Conservation (phyloP, 2,329 filamentous ascomycete genomes). For the Trichoderma citrinoviride region DNA sequence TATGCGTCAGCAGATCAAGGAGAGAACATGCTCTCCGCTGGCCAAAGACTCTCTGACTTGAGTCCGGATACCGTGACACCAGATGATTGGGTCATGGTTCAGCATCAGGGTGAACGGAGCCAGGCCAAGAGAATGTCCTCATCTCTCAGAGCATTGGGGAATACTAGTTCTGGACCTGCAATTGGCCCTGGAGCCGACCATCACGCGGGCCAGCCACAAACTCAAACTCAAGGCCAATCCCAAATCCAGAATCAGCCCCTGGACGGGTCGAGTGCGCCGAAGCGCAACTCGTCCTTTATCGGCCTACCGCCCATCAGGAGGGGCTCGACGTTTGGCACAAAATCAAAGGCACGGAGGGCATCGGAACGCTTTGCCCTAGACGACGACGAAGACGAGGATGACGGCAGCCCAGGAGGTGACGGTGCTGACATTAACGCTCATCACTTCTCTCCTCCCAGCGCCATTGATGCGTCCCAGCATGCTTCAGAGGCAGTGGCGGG, state of each 20-base stretch:
- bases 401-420: constrained; percentile 30
- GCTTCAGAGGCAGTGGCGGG: neutral
- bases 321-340: constrained; percentile 54
- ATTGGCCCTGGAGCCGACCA: neutral
- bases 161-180: constrained; percentile 22
- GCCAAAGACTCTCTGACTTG: neutral
- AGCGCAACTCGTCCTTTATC: constrained; percentile 51
- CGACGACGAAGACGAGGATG: constrained; percentile 39
- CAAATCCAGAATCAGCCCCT: constrained; percentile 5
- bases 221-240: neutral
- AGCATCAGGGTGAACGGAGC: constrained; percentile 25
- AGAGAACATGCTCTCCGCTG: neutral
- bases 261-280: constrained; percentile 31
- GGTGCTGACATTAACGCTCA: neutral
- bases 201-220: constrained; percentile 18
- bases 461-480: neutral
- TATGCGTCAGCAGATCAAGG: neutral
- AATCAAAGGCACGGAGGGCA: constrained; percentile 35
- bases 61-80: constrained; percentile 3
- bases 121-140: constrained; percentile 5
- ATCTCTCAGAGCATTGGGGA: constrained; percentile 10
- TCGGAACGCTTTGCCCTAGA: constrained; percentile 34
- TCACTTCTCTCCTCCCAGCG: neutral
- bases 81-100: constrained; percentile 37
- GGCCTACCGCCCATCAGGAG: constrained; percentile 59